Percentiles rank a stretch among this genome's conserved stretches.
Evolutionary conservation across 176 grass and related monocot species (phyloP).

Genomic region (Chrysopogon serrulatus): DNA sequence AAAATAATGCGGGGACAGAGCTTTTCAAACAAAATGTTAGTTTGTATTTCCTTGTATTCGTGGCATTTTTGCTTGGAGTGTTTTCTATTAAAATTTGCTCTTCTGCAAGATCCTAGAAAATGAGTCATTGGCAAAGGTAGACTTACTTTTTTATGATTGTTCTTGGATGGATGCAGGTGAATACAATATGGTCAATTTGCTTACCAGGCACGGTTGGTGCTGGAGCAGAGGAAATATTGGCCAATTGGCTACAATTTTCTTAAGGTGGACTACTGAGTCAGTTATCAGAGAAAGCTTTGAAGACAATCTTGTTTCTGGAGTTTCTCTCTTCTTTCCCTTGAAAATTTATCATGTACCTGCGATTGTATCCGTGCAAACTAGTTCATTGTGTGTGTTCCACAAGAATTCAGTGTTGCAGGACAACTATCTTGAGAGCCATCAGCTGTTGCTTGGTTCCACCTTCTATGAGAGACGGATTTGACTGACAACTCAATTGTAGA

Average conservation of each 20-base stretch:
- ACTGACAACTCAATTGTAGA: neutral
- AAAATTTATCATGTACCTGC: neutral
- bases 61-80: neutral
- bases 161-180: slow-evolving; percentile 32
- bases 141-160: neutral
- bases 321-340: slow-evolving; percentile 16
- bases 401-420: neutral
- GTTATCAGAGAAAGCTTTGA: slow-evolving; percentile 1
- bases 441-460: neutral
- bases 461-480: slow-evolving; percentile 22
- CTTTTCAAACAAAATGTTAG: neutral
- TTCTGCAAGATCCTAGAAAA: neutral
- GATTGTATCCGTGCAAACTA: slow-evolving; percentile 32
- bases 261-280: neutral
- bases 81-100: neutral
- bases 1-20: neutral
- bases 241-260: slow-evolving; percentile 5
- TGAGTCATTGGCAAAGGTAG: neutral
- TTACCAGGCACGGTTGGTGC: slow-evolving; percentile 7
- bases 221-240: slow-evolving; percentile 11
- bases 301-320: slow-evolving; percentile 14
- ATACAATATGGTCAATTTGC: slow-evolving; percentile 39
- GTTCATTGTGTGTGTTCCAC: slow-evolving; percentile 2
- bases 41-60: neutral
- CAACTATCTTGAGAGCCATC: neutral